Conservation (phyloP, 768 basidiomycete genomes). For the Hygrocybe coccinea region DNA sequence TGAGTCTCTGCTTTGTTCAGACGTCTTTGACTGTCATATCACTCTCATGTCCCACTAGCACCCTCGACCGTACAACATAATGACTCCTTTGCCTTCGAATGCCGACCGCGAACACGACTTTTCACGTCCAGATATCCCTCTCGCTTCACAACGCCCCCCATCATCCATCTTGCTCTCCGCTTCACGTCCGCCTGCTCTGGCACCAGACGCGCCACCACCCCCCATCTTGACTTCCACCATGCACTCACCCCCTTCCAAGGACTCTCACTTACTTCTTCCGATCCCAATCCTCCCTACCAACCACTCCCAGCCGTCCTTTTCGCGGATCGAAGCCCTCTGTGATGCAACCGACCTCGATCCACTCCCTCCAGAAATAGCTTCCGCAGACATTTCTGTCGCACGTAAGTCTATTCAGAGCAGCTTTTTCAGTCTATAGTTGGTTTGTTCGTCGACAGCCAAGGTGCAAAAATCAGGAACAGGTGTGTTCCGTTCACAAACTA, state of each 20-base stretch:
- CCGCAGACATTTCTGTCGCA: conserved; percentile 56
- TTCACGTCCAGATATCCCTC: conserved; percentile 28
- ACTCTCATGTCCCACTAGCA: too few relatives aligned
- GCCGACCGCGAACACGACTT: conserved; percentile 17
- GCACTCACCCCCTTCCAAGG: conserved; percentile 7
- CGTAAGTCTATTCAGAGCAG: conserved; percentile 37
- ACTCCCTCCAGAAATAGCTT: conserved; percentile 46
- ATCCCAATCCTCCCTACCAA: conserved; percentile 35
- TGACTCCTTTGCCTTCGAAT: background rate
- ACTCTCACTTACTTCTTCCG: conserved; percentile 36
- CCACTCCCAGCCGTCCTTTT: conserved; percentile 40
- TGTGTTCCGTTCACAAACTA: background rate
- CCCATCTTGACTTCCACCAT: conserved; percentile 3
- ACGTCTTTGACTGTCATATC: too few relatives aligned
- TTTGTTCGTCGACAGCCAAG: background rate
- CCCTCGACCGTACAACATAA: too few relatives aligned
- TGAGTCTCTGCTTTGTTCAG: too few relatives aligned
- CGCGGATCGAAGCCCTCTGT: conserved; percentile 41
- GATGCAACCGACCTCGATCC: conserved; percentile 34
- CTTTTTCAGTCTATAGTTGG: background rate
- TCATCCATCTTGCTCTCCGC: conserved; percentile 6
- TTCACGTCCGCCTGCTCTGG: conserved; percentile 4
- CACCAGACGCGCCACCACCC: background rate
- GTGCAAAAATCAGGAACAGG: background rate
- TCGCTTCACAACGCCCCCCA: conserved; percentile 15